Conservation (phyloP, 2,329 filamentous ascomycete genomes). For the Penicillium hesseltinei region DNA sequence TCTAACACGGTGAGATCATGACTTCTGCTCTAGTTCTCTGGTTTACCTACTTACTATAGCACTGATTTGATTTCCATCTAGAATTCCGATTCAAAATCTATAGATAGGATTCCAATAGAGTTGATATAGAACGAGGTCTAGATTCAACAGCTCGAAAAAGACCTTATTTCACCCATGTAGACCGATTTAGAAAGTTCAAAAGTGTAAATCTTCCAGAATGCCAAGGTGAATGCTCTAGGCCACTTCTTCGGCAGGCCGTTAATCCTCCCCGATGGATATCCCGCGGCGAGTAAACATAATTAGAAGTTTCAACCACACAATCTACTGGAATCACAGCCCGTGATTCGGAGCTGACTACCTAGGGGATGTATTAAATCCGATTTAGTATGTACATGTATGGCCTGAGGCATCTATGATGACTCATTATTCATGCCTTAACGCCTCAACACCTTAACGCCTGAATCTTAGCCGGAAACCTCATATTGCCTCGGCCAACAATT, state of each 20-base stretch:
- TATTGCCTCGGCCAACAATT: background rate
- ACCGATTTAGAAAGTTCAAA: background rate
- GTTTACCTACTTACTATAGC: background rate
- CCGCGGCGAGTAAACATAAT: background rate
- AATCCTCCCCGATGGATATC: background rate
- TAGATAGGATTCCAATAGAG: accelerated
- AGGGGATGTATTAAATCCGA: background rate
- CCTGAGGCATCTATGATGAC: background rate
- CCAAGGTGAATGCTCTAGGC: background rate
- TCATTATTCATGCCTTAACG: background rate
- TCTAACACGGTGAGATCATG: background rate
- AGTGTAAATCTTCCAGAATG: conserved; percentile 6
- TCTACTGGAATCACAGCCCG: background rate
- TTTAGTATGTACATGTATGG: background rate
- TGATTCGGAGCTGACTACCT: background rate
- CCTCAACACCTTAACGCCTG: background rate
- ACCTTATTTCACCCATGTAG: background rate
- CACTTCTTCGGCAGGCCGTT: background rate
- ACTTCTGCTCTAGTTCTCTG: background rate
- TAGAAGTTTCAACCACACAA: background rate
- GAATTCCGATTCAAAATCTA: background rate
- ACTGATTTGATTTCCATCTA: background rate
- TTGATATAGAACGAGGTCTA: background rate
- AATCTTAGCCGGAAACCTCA: background rate
- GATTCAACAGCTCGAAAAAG: background rate